A percentile compares a stretch with the other conserved stretches of the same genome.
Evolutionary conservation across 805 yeast species (phyloP).

Genomic region (Candida alai): DNA sequence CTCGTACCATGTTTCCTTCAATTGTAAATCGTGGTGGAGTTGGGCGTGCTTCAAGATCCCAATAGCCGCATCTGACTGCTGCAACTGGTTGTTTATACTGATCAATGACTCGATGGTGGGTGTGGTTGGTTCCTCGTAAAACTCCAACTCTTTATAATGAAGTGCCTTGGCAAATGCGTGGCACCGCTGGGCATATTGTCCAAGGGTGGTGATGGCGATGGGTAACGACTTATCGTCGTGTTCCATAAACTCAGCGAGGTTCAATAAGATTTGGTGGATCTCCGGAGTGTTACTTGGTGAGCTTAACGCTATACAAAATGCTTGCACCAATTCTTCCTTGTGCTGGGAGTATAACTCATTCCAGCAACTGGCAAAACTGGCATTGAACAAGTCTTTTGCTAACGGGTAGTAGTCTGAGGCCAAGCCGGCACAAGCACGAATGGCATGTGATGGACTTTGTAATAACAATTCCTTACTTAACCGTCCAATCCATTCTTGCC

Average conservation of each 20-base stretch:
- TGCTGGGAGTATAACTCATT: slow-evolving; percentile 81
- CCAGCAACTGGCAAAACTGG: slow-evolving; percentile 96
- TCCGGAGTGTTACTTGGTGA: slow-evolving; percentile 95
- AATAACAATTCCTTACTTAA: slow-evolving; percentile 80
- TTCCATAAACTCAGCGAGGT: slow-evolving; percentile 94
- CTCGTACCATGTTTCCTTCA: slow-evolving; percentile 97
- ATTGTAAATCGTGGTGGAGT: slow-evolving; percentile 81
- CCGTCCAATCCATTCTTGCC: slow-evolving; percentile 96
- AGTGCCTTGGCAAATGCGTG: slow-evolving; percentile 98
- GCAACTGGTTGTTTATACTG: slow-evolving; percentile 88
- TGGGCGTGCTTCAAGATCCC: slow-evolving; percentile 95
- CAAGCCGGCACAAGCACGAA: slow-evolving; percentile 86
- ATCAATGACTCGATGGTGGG: slow-evolving; percentile 90
- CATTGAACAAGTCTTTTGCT: slow-evolving; percentile 87
- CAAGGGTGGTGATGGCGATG: slow-evolving; percentile 81
- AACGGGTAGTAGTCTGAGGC: slow-evolving; percentile 85
- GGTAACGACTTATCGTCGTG: slow-evolving; percentile 95
- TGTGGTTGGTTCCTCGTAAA: slow-evolving; percentile 87
- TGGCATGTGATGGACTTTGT: slow-evolving; percentile 91
- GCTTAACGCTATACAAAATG: slow-evolving; percentile 81
- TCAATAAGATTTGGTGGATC: slow-evolving; percentile 82
- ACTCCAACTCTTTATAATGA: slow-evolving; percentile 93
- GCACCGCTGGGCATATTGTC: slow-evolving; percentile 89
- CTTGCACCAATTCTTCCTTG: slow-evolving; percentile 83
- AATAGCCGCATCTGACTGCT: slow-evolving; percentile 96